Evolutionary conservation across 192 early-diverging fungal species (phyloP).

Genomic region (Coemansia sp.): DNA sequence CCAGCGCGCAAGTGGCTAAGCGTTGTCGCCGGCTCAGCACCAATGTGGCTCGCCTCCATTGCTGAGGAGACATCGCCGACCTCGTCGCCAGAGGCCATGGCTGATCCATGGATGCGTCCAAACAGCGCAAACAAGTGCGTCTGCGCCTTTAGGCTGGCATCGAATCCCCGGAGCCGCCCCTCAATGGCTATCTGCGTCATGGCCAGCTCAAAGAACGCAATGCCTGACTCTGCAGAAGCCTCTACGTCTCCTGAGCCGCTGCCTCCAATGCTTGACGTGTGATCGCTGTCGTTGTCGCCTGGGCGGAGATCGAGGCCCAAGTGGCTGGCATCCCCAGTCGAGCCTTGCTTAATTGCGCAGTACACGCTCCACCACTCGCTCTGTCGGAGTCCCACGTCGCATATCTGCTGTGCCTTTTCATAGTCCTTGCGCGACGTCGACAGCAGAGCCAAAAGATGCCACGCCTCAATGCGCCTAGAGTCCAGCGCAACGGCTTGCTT

Average conservation of each 20-base stretch:
- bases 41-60: constrained; percentile 13
- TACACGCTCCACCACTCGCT: constrained; percentile 57
- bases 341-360: constrained; percentile 18
- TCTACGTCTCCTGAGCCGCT: background rate
- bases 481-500: constrained; percentile 62
- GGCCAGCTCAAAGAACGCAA: constrained; percentile 63
- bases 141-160: constrained; percentile 59
- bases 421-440: constrained; percentile 71
- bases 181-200: constrained; percentile 64
- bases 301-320: constrained; percentile 13
- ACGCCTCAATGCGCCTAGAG: constrained; percentile 64
- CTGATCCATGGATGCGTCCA: constrained; percentile 50
- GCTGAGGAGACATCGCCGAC: constrained; percentile 27
- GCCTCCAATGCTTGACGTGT: background rate
- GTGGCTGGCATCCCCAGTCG: constrained; percentile 15
- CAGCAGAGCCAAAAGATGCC: constrained; percentile 74
- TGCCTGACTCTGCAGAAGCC: constrained; percentile 51
- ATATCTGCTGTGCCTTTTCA: constrained; percentile 63
- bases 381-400: constrained; percentile 65
- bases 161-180: constrained; percentile 58
- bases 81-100: constrained; percentile 20
- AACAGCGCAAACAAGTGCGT: constrained; percentile 68
- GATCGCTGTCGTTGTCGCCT: constrained; percentile 19
- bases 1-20: constrained; percentile 7
- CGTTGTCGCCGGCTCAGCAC: constrained; percentile 12